phyloP scores from a whole-genome alignment of 1,284 basidiomycete species.

The Marasmius oreades region DNA sequence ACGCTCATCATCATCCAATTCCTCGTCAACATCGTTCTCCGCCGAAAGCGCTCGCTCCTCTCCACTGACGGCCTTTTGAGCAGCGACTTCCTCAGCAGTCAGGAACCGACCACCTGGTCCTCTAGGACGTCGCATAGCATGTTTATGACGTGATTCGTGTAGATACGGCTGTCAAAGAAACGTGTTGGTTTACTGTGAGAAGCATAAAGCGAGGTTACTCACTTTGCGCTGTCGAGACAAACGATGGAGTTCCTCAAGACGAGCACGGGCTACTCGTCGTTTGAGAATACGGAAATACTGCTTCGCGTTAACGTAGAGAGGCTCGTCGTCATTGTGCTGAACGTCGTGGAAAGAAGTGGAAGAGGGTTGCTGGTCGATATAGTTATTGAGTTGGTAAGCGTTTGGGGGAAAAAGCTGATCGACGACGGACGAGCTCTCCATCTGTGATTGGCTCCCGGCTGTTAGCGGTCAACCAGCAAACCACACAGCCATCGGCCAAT shows the following conservation, averaged over 20 bases:
- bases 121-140: conserved; percentile 94
- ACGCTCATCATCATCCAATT: conserved; percentile 22
- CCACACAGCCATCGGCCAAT: conserved; percentile 19
- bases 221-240: conserved; percentile 92
- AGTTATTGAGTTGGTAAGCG: conserved; percentile 49
- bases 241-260: conserved; percentile 89
- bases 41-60: conserved; percentile 28
- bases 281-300: conserved; percentile 97
- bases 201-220: conserved; percentile 18
- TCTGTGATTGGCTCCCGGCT: conserved; percentile 42
- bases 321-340: conserved; percentile 78
- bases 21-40: conserved; percentile 34
- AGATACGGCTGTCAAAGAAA: conserved; percentile 78
- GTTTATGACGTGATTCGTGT: conserved; percentile 95
- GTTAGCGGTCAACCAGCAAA: background rate
- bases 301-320: conserved; percentile 95
- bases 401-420: conserved; percentile 58
- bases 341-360: conserved; percentile 17
- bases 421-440: conserved; percentile 34
- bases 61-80: conserved; percentile 51
- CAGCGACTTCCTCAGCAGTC: conserved; percentile 90
- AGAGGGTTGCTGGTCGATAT: conserved; percentile 22
- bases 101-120: conserved; percentile 97
- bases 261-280: conserved; percentile 80
- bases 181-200: conserved; percentile 1